Conservation (phyloP, 2,329 filamentous ascomycete genomes). For the Myriosclerotinia scirpicola region DNA sequence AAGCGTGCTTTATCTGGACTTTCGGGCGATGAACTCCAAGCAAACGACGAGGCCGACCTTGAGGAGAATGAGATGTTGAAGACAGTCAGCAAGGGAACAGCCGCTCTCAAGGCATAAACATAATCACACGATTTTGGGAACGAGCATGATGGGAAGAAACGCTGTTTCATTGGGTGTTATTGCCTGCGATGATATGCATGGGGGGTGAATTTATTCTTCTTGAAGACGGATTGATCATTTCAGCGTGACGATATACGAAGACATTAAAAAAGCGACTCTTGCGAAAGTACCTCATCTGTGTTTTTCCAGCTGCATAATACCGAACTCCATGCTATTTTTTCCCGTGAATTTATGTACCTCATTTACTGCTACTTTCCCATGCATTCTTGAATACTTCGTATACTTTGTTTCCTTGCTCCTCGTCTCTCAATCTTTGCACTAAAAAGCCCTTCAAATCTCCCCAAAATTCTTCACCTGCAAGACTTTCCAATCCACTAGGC, state of each 20-base stretch:
- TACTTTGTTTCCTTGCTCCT: constrained; percentile 62
- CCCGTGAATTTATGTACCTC: constrained; percentile 18
- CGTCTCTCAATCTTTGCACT: constrained; percentile 74
- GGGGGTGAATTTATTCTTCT: constrained; percentile 21
- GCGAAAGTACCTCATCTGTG: constrained; percentile 14
- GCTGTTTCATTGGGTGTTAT: constrained; percentile 38
- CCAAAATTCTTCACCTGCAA: constrained; percentile 81
- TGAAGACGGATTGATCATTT: constrained; percentile 23
- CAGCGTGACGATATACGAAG: constrained; percentile 26
- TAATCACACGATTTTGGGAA: constrained; percentile 18
- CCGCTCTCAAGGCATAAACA: constrained; percentile 20
- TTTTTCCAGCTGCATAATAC: constrained; percentile 17
- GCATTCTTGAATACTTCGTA: constrained; percentile 67
- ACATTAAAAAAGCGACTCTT: constrained; percentile 26
- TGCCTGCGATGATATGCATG: constrained; percentile 28
- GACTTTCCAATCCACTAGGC: constrained; percentile 56
- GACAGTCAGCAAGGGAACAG: constrained; percentile 57
- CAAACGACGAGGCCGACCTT: constrained; percentile 81
- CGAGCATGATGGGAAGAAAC: constrained; percentile 18
- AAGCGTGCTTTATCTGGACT: constrained; percentile 77
- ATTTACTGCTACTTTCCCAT: constrained; percentile 40
- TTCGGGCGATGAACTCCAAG: constrained; percentile 70
- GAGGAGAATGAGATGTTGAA: constrained; percentile 72
- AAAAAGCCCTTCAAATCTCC: constrained; percentile 78
- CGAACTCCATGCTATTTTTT: constrained; percentile 32